A percentile compares a stretch with the other conserved stretches of the same genome.
Evolutionary conservation across 345 rosid genomes (phyloP).

Genomic region (Alliaria petiolata): DNA sequence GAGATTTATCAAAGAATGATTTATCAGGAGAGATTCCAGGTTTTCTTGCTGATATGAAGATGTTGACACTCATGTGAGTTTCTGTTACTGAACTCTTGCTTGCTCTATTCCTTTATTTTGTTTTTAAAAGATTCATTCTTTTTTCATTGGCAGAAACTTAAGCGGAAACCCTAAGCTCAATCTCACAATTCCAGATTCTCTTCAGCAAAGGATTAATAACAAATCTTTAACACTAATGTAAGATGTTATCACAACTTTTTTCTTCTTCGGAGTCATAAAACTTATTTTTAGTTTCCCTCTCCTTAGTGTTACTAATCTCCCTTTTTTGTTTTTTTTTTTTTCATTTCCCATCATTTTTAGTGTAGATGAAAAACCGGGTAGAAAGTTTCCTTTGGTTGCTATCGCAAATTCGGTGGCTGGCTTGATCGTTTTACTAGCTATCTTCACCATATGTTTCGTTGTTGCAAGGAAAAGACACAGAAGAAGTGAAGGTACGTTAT

Average conservation of each 20-base stretch:
- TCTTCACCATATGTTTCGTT: neutral
- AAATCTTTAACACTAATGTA: slow-evolving; percentile 23
- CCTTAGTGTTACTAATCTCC: neutral
- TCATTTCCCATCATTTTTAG: neutral
- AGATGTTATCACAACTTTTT: neutral
- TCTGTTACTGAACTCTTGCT: neutral
- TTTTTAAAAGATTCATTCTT: neutral
- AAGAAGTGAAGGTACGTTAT: slow-evolving; percentile 7
- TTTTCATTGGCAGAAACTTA: slow-evolving; percentile 21
- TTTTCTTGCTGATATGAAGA: slow-evolving; percentile 40
- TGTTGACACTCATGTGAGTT: slow-evolving; percentile 49
- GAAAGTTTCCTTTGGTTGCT: neutral
- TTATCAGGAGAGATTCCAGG: slow-evolving; percentile 48
- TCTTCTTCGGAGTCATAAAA: neutral
- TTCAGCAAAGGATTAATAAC: neutral
- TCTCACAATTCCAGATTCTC: slow-evolving; percentile 18
- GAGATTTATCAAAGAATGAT: slow-evolving; percentile 59
- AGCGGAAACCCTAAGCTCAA: slow-evolving; percentile 28
- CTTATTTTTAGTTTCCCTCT: neutral
- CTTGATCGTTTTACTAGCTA: neutral
- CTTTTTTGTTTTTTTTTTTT: neutral
- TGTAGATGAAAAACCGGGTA: neutral
- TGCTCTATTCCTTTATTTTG: neutral
- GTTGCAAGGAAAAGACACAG: neutral
- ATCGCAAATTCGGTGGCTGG: neutral